These are phyloP conservation scores for Pholiota adiposa DNA, from an alignment of 1,284 basidiomycete genomes.

Conservation along the genomic window DNA sequence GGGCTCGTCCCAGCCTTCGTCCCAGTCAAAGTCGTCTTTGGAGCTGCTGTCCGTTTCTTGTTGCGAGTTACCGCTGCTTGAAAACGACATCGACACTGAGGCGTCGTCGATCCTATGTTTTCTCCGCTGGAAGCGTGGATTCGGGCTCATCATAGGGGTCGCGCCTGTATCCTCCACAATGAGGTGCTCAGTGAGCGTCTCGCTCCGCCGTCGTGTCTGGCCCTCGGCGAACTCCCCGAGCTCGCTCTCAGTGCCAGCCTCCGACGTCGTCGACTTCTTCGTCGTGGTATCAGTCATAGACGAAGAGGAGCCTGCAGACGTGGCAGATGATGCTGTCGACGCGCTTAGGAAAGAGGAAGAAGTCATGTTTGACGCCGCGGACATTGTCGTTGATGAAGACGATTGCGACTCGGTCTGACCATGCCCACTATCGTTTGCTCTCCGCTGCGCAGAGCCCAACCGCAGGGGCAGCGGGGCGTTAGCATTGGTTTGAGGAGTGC, in stretches of 20 bases:
- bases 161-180: slow-evolving; percentile 49
- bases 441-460: background rate
- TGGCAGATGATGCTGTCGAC: slow-evolving; percentile 12
- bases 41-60: background rate
- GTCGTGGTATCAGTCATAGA: slow-evolving; percentile 8
- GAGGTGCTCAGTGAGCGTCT: slow-evolving; percentile 25
- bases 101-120: slow-evolving; percentile 11
- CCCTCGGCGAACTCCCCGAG: slow-evolving; percentile 21
- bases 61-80: background rate
- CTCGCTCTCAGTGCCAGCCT: slow-evolving; percentile 19
- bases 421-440: slow-evolving; percentile 11
- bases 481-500: slow-evolving; percentile 10
- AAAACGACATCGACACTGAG: background rate
- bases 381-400: slow-evolving; percentile 19
- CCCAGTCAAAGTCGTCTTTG: slow-evolving; percentile 21
- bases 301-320: slow-evolving; percentile 18
- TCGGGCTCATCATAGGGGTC: slow-evolving; percentile 48
- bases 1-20: slow-evolving; percentile 23
- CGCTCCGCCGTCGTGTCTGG: background rate
- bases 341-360: slow-evolving; percentile 18
- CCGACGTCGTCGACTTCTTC: background rate
- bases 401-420: slow-evolving; percentile 26
- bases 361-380: slow-evolving; percentile 11
- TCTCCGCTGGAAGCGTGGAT: slow-evolving; percentile 38
- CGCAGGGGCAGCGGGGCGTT: slow-evolving; percentile 2